These are phyloP conservation scores for Phaeosphaeriaceae sp. DNA, from an alignment of 2,329 filamentous ascomycete species.

Conservation along the genomic window DNA sequence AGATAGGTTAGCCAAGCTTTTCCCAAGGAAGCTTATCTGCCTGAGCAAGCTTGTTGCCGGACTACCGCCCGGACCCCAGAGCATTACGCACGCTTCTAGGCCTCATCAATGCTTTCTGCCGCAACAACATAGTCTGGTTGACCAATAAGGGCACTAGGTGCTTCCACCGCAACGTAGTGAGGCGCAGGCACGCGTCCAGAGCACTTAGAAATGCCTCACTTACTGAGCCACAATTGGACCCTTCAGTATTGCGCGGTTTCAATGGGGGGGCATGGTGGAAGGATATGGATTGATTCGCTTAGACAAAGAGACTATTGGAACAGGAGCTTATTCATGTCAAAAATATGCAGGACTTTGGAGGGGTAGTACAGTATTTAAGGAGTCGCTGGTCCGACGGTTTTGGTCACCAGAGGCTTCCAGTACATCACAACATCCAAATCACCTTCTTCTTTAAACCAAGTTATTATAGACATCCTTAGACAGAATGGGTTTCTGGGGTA, in stretches of 20 bases:
- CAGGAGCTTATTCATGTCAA: conserved; percentile 16
- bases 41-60: conserved; percentile 7
- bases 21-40: conserved; percentile 35
- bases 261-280: conserved; percentile 30
- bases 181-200: conserved; percentile 12
- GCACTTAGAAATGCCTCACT: conserved; percentile 9
- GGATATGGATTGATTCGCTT: conserved; percentile 10
- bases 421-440: neutral
- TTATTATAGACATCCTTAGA: neutral
- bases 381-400: too few species aligned
- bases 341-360: conserved; percentile 4
- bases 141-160: conserved; percentile 20
- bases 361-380: conserved; percentile 21
- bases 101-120: conserved; percentile 15
- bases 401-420: neutral
- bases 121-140: conserved; percentile 1
- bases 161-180: conserved; percentile 21
- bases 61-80: conserved; percentile 9
- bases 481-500: conserved; percentile 56
- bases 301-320: conserved; percentile 3
- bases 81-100: conserved; percentile 35
- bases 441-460: too few species aligned
- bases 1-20: conserved; percentile 30
- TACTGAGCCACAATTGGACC: conserved; percentile 30
- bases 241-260: conserved; percentile 25